Evolutionary conservation across 352 stramenopile genomes (phyloP).

Genomic region (Phytopythium kandeliae): DNA sequence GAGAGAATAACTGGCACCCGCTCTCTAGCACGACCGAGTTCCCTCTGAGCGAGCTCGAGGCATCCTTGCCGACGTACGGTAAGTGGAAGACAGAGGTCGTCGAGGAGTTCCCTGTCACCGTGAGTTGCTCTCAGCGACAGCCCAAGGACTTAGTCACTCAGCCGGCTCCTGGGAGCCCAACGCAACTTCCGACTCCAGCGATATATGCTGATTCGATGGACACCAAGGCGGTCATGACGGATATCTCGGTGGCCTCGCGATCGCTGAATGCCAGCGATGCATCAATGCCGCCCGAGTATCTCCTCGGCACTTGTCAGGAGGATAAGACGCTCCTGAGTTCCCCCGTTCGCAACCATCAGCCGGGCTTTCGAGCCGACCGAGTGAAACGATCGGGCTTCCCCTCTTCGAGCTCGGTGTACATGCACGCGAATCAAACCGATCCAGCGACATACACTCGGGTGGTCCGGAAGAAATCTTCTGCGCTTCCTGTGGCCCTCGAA

Average conservation of each 20-base stretch:
- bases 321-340: too few relatives aligned
- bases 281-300: neutral
- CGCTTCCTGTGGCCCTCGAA: neutral
- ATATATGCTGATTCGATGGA: neutral
- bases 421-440: neutral
- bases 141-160: neutral
- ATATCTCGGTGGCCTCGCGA: neutral
- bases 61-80: constrained; percentile 13
- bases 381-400: too few relatives aligned
- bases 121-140: neutral
- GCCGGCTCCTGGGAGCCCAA: neutral
- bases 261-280: neutral
- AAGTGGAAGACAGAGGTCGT: constrained; percentile 8
- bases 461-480: neutral
- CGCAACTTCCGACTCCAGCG: neutral
- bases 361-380: too few relatives aligned
- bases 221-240: too few relatives aligned
- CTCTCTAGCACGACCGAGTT: constrained; percentile 12
- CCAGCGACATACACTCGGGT: neutral
- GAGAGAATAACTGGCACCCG: neutral
- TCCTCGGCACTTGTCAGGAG: neutral
- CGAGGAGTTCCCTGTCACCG: neutral
- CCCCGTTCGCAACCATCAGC: too few relatives aligned
- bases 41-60: constrained; percentile 18
- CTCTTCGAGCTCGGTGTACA: too few relatives aligned